Conservation (phyloP, 139 green algal species). For the Chlorella vulgaris region DNA sequence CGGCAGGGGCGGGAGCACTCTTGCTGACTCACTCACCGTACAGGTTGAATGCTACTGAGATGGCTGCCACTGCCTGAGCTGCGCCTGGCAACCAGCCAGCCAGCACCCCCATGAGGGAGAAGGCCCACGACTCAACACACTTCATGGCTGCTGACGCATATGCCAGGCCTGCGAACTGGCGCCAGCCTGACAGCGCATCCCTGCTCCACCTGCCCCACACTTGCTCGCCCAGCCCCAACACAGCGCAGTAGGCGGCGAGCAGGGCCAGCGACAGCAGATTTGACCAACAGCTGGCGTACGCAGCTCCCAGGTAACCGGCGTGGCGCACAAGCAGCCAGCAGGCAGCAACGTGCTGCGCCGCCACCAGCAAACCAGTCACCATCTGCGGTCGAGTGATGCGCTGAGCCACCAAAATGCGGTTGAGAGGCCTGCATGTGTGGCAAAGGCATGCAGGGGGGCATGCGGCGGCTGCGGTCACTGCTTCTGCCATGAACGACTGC, state of each 20-base stretch:
- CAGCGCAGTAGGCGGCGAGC: conserved; percentile 34
- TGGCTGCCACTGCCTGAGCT: conserved; percentile 42
- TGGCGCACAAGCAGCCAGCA: conserved; percentile 44
- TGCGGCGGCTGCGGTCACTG: neutral
- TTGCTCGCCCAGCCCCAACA: conserved; percentile 29
- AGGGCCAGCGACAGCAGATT: conserved; percentile 34
- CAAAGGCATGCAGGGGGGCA: neutral
- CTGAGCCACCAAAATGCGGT: conserved; percentile 56
- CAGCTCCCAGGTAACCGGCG: conserved; percentile 44
- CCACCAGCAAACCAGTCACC: conserved; percentile 37
- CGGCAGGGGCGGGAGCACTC: no score
- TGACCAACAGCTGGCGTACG: conserved; percentile 33
- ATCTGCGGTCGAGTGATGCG: conserved; percentile 57
- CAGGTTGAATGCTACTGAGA: conserved; percentile 47
- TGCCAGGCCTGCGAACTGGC: conserved; percentile 5
- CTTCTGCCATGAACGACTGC: neutral
- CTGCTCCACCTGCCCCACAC: conserved; percentile 39
- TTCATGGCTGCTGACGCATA: conserved; percentile 45
- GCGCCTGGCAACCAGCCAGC: conserved; percentile 43
- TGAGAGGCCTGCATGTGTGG: conserved; percentile 48
- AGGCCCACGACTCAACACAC: conserved; percentile 45
- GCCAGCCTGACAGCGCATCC: neutral
- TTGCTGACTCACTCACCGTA: no score
- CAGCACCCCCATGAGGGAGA: conserved; percentile 44
- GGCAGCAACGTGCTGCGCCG: conserved; percentile 48